These are phyloP conservation scores for Colletotrichum abscissum DNA, from an alignment of 2,329 filamentous ascomycete genomes.

Conservation along the genomic window DNA sequence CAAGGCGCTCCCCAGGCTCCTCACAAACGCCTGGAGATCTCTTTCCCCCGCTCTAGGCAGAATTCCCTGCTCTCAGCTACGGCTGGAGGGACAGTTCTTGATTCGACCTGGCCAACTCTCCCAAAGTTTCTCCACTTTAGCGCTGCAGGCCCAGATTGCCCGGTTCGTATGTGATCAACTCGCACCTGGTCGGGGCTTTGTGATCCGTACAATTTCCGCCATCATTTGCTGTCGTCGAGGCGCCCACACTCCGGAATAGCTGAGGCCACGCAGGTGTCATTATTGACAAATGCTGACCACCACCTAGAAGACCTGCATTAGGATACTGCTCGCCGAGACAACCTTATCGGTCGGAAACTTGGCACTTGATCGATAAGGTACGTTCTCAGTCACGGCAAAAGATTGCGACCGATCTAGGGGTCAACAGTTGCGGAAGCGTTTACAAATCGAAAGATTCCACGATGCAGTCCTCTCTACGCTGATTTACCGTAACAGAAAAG, in stretches of 20 bases:
- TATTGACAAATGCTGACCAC: conserved; percentile 3
- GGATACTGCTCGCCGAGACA: not conserved
- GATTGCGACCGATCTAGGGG: not conserved
- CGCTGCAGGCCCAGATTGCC: not conserved
- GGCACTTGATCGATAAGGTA: not conserved
- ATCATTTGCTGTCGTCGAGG: not conserved
- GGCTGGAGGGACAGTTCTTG: not conserved
- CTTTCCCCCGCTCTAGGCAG: not conserved
- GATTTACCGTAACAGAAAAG: not conserved
- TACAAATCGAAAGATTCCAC: not conserved
- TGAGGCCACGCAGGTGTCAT: not conserved
- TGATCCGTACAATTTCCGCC: not conserved
- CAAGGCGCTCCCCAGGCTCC: not conserved
- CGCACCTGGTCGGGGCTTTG: not conserved
- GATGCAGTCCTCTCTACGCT: not conserved
- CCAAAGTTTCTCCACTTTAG: not conserved
- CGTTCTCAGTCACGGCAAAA: not conserved
- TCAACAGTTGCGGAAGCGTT: not conserved
- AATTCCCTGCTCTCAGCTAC: conserved; percentile 5
- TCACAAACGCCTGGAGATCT: too few relatives aligned
- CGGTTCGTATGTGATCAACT: not conserved
- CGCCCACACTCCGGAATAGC: not conserved
- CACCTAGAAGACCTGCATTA: not conserved
- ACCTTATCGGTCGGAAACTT: conserved; percentile 2
- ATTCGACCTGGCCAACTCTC: not conserved